Evolutionary conservation across 140 eudicot genomes (phyloP).

Genomic region (Cichorium intybus): DNA sequence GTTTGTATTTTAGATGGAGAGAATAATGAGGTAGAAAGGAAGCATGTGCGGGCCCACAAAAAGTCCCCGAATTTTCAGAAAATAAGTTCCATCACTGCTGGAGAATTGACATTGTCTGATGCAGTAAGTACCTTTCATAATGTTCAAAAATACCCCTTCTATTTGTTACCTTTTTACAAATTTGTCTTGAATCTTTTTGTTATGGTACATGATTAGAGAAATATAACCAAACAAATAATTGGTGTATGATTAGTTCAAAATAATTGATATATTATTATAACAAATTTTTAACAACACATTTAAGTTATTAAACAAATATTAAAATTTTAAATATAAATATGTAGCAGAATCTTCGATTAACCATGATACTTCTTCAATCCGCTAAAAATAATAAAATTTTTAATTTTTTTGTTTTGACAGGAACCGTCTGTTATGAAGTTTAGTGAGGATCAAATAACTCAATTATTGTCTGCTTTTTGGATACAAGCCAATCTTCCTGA

Average conservation of each 20-base stretch:
- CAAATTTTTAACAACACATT: too few species aligned
- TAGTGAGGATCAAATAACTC: constrained; percentile 77
- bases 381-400: not conserved
- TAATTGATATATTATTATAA: too few species aligned
- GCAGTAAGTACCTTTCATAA: constrained; percentile 37
- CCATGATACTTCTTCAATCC: too few species aligned
- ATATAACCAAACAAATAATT: too few species aligned
- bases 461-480: constrained; percentile 84
- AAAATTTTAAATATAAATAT: too few species aligned
- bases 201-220: too few species aligned
- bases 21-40: constrained; percentile 49
- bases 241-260: too few species aligned
- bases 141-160: not conserved
- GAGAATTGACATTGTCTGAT: constrained; percentile 54
- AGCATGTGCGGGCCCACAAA: constrained; percentile 63
- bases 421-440: constrained; percentile 69
- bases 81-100: constrained; percentile 67
- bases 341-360: too few species aligned
- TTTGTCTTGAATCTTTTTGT: too few species aligned
- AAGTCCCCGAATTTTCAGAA: constrained; percentile 73
- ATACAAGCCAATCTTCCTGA: constrained; percentile 87
- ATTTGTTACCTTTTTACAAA: too few species aligned
- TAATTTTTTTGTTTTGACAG: constrained; percentile 31
- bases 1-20: constrained; percentile 44
- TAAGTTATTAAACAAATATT: too few species aligned